Conservation (phyloP, 441 rosid genomes). For the Populus trichocarpa region DNA sequence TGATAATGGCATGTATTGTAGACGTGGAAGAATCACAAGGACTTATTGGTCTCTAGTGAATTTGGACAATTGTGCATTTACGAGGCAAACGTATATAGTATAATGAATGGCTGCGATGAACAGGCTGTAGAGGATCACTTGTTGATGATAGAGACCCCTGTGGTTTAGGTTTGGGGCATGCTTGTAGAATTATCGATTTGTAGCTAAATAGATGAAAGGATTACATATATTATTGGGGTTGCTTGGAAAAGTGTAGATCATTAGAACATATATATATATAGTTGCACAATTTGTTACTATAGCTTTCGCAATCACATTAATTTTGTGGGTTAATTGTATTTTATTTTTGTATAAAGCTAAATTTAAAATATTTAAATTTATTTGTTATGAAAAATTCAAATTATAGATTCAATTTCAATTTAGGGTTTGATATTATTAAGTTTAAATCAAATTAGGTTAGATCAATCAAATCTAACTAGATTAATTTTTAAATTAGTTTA, state of each 20-base stretch:
- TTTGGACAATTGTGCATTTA: background rate
- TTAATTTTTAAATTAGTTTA: too few relatives aligned
- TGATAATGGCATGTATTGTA: background rate
- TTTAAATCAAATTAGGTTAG: too few relatives aligned
- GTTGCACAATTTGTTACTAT: background rate
- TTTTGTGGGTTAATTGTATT: too few relatives aligned
- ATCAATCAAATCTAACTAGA: too few relatives aligned
- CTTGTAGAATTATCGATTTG: background rate
- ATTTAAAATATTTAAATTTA: too few relatives aligned
- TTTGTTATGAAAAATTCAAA: too few relatives aligned
- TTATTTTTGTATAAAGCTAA: too few relatives aligned
- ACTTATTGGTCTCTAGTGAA: background rate
- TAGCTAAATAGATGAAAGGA: background rate
- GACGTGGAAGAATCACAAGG: conserved; percentile 17
- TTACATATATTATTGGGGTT: background rate
- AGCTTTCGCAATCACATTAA: background rate
- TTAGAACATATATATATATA: too few relatives aligned
- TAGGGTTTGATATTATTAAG: too few relatives aligned
- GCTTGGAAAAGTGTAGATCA: too few relatives aligned
- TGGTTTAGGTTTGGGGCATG: conserved; percentile 16
- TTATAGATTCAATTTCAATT: too few relatives aligned
- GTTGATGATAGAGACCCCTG: conserved; percentile 27
- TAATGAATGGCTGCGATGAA: conserved; percentile 10
- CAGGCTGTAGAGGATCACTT: conserved; percentile 10
- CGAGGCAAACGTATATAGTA: background rate